These are phyloP conservation scores for Diaporthe sp. DNA, from an alignment of 2,329 filamentous ascomycete genomes.

Conservation along the genomic window DNA sequence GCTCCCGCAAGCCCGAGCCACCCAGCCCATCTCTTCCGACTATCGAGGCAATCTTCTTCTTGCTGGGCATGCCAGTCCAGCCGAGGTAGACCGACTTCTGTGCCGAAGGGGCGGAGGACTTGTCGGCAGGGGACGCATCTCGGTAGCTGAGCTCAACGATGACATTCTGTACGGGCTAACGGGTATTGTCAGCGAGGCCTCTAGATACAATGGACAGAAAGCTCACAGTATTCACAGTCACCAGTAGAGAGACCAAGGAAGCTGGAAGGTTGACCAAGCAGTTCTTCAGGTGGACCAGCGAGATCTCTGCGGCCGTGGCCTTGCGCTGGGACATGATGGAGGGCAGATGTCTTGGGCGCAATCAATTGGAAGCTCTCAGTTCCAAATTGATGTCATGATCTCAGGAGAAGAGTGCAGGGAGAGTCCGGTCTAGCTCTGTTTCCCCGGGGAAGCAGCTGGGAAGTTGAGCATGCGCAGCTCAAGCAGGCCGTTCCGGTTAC, in stretches of 20 bases:
- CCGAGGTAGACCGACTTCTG: slow-evolving; percentile 85
- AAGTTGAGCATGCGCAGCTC: neutral
- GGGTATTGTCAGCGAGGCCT: slow-evolving; percentile 42
- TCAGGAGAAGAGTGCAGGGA: neutral
- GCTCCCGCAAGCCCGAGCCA: slow-evolving; percentile 73
- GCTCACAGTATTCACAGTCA: slow-evolving; percentile 90
- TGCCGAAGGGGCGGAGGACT: slow-evolving; percentile 59
- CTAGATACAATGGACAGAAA: neutral
- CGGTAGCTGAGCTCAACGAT: slow-evolving; percentile 91
- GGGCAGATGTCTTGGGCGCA: slow-evolving; percentile 4
- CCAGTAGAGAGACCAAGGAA: slow-evolving; percentile 84
- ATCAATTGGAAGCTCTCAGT: neutral
- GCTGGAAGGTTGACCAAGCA: slow-evolving; percentile 94
- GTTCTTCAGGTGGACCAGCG: slow-evolving; percentile 89
- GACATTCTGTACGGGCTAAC: slow-evolving; percentile 92
- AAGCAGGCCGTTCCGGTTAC: slow-evolving; percentile 23
- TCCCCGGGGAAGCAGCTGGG: neutral
- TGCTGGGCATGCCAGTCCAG: slow-evolving; percentile 98
- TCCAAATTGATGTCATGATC: neutral
- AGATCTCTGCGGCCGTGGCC: slow-evolving; percentile 84
- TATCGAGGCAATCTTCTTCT: slow-evolving; percentile 80
- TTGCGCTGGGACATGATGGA: slow-evolving; percentile 49
- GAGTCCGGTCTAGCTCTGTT: neutral
- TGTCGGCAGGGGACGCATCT: slow-evolving; percentile 61
- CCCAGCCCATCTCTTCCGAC: slow-evolving; percentile 81